A percentile compares a stretch with the other conserved stretches of the same genome.
Conservation (phyloP, 306 rosid species). For the Quercus ilex region DNA sequence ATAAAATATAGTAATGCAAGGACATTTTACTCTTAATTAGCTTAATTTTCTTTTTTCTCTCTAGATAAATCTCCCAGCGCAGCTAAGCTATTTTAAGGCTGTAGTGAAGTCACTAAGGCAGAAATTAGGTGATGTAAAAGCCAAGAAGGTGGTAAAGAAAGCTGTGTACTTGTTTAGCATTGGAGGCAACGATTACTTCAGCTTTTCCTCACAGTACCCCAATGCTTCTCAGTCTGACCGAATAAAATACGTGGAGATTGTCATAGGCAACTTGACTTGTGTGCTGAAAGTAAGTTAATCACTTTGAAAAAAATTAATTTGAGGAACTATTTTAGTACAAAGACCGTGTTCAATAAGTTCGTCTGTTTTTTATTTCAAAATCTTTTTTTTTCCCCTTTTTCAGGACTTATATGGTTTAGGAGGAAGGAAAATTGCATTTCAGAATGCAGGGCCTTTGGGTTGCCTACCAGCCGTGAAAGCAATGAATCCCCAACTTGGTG, state of each 20-base stretch:
- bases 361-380: background rate
- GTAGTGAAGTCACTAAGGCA: slow-evolving; percentile 18
- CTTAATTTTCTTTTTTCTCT: background rate
- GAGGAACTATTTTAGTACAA: background rate
- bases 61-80: slow-evolving; percentile 33
- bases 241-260: slow-evolving; percentile 20
- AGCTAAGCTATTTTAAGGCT: slow-evolving; percentile 27
- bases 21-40: background rate
- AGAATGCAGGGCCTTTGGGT: slow-evolving; percentile 19
- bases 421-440: slow-evolving; percentile 23
- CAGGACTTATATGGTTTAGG: slow-evolving; percentile 20
- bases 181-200: slow-evolving; percentile 36
- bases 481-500: background rate
- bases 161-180: slow-evolving; percentile 38
- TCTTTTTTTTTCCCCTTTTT: background rate
- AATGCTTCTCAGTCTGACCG: slow-evolving; percentile 5
- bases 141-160: slow-evolving; percentile 17
- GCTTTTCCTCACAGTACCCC: slow-evolving; percentile 16
- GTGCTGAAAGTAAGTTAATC: slow-evolving; percentile 20
- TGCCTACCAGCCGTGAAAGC: slow-evolving; percentile 1
- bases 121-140: slow-evolving; percentile 26
- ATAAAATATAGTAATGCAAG: background rate
- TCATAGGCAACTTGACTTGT: slow-evolving; percentile 27
- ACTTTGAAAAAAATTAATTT: background rate
- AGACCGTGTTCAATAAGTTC: background rate